A percentile compares a stretch with the other conserved stretches of the same genome.
Evolutionary conservation across 106 monocot genomes (phyloP).

Genomic region (Allium cepa): DNA sequence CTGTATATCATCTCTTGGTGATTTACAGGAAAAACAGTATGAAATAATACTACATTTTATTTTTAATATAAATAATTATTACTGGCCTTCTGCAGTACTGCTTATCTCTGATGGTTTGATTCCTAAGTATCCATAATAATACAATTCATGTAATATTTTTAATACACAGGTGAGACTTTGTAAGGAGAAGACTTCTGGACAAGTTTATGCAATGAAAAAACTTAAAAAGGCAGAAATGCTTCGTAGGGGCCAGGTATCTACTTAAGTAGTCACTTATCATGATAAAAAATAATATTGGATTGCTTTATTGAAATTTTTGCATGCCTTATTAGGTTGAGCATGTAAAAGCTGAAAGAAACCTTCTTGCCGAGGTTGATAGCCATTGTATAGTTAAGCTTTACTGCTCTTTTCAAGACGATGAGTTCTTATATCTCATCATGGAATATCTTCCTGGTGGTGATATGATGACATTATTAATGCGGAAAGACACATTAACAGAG

Average conservation of each 20-base stretch:
- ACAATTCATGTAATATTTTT: background rate
- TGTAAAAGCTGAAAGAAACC: conserved; percentile 81
- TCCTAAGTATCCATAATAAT: too few species aligned
- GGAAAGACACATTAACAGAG: conserved; percentile 66
- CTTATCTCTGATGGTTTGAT: too few species aligned
- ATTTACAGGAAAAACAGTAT: too few species aligned
- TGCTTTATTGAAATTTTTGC: background rate
- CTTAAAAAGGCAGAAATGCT: conserved; percentile 66
- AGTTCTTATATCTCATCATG: conserved; percentile 80
- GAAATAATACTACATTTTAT: too few species aligned
- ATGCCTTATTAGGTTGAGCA: conserved; percentile 49
- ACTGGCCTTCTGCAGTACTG: too few species aligned
- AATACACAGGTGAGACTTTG: conserved; percentile 52
- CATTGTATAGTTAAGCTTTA: conserved; percentile 68
- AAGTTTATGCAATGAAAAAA: conserved; percentile 67
- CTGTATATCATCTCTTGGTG: too few species aligned
- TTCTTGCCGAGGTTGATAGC: conserved; percentile 79
- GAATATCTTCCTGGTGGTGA: conserved; percentile 87
- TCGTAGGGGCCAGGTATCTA: conserved; percentile 58
- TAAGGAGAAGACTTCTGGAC: conserved; percentile 48
- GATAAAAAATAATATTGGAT: too few species aligned
- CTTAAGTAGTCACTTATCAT: background rate
- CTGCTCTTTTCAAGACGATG: conserved; percentile 80
- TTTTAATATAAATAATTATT: too few species aligned
- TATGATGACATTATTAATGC: conserved; percentile 84